Evolutionary conservation across 495 filamentous ascomycete species (phyloP), one percentile per base, ranked within the genome.

Genomic region (Podospora anserina): DNA sequence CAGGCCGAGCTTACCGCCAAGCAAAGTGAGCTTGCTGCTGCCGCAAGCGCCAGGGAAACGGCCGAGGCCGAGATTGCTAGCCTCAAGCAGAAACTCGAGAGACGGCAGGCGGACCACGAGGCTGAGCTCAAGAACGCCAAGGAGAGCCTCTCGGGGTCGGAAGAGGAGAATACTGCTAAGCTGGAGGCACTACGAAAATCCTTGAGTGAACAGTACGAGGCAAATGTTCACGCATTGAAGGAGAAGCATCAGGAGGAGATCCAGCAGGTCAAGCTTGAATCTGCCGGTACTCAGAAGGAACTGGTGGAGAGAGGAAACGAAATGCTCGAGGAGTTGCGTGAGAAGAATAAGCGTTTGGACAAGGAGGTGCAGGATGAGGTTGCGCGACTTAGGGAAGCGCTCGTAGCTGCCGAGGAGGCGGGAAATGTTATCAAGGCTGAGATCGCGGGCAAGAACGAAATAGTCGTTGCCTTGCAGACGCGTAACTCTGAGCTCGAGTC

Each of bases 311-410:
- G 9, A 16, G 5, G 2, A 3, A 13, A 49, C 9, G 9, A 49
- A 16, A 76, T 71, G 6, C 72, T 82, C 6, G 70, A 78, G 26
- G 77, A 82, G 5, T 75, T 85, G 30, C 81, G 82, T 66, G 68
- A 77, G 20, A 75, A 75, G 34, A 78, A 85, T 61, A 81, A 82
- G 64, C 64, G 66, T 53, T 65, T 70, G 1, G 53, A 80, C 30
- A 74, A 74, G n/a, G 78, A 79, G 5, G 66, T 85, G 27, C 79
- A 86, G 70, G 78, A 76, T 70, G 78, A 80, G 72, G 69, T 84
- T 7, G 76, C 80, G 61, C 79, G 82, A 19, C 62, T 87, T 61
- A 78, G 74, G 6, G 73, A 73, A 0, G 75, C 80, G 66, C 76
- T 76, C 9, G 76, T 77, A 15, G 66, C 74, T 1, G 74, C 77